These are phyloP conservation scores for Theileria luwenshuni DNA, from an alignment of 169 alveolate genomes.

Conservation along the genomic window DNA sequence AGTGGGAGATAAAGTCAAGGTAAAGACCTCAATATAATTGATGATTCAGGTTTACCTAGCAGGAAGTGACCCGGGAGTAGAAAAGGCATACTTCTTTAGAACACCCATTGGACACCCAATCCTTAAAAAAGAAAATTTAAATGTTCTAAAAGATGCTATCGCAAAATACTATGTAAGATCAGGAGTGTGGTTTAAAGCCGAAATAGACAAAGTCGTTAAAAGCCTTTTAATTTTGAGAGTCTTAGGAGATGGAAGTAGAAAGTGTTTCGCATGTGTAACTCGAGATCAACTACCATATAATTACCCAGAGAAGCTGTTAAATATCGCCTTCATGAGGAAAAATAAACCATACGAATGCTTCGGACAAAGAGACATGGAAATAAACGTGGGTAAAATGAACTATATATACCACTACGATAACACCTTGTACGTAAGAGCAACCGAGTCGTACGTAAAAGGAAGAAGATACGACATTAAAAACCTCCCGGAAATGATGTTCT, in stretches of 20 bases:
- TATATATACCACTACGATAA: slow-evolving; percentile 57
- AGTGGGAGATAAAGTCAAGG: slow-evolving; percentile 52
- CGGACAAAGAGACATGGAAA: slow-evolving; percentile 28
- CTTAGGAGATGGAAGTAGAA: slow-evolving; percentile 33
- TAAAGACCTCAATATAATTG: not conserved
- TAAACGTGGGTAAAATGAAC: slow-evolving; percentile 53
- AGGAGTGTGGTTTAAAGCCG: slow-evolving; percentile 63
- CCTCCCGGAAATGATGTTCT: not conserved
- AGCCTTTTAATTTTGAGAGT: slow-evolving; percentile 36
- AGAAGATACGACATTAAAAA: not conserved
- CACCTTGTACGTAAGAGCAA: slow-evolving; percentile 42
- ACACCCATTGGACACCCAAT: slow-evolving; percentile 2
- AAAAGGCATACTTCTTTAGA: slow-evolving; percentile 49
- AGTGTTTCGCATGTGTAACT: slow-evolving; percentile 30
- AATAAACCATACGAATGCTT: slow-evolving; percentile 41
- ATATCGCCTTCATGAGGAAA: slow-evolving; percentile 37
- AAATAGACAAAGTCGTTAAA: slow-evolving; percentile 15
- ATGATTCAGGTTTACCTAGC: slow-evolving; percentile 51
- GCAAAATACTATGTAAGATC: slow-evolving; percentile 35
- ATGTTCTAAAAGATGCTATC: slow-evolving; percentile 44
- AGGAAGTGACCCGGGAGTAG: slow-evolving; percentile 53
- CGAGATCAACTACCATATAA: slow-evolving; percentile 52
- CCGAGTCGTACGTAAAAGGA: not conserved
- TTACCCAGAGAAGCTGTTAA: slow-evolving; percentile 53
- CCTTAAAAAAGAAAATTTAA: slow-evolving; percentile 34